Evolutionary conservation across 768 basidiomycete genomes (phyloP), one percentile per base, ranked within the genome.

Genomic region (Polyporus arcularius): DNA sequence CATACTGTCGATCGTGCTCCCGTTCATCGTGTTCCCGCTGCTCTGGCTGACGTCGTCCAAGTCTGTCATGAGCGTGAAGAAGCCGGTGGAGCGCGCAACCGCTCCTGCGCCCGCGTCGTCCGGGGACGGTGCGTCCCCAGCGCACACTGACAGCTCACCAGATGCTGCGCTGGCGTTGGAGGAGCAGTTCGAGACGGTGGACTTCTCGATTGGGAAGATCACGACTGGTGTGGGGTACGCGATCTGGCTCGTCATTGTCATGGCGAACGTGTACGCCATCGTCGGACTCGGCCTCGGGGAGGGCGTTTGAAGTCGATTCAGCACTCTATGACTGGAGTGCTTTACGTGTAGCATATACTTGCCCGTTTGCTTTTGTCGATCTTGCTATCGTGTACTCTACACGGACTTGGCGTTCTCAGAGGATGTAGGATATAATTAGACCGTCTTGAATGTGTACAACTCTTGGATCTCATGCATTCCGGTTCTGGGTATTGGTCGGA

Each of bases 11-110:
- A 81, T 96, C 70, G 84, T 92, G 9, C 82, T 96, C 4, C 94
- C 94, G 0, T 94, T 94, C 75, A 81, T 95, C 75, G 82, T 86
- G n/a, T 79, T 92, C 63, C 94, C 93, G 0, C 80, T 94, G 56
- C 76, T 95, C 53, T 92, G 79, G 68, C 81, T 92, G 67, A 93
- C 92, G 15, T 76, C 87, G 64, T 78, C 76, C 7, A 84, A 84
- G 60, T 72, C 78, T 9, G 79, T 94, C 67, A 95, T 95, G 94
- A 79, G 78, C 10, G 85, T 88, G 56, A 80, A 74, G 67, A 75
- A 60, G 61, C 69, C 64, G 60, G 11, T 10, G 49, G 46, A 39
- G 52, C 46, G 8, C 6, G 5, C 53, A 48, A 48, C 46, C 46
- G 46, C 21, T 12, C 46, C n/a, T 5, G 8, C 18, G 50, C 15